Conservation (phyloP, 805 yeast genomes). For the Kregervanrija delftensis region DNA sequence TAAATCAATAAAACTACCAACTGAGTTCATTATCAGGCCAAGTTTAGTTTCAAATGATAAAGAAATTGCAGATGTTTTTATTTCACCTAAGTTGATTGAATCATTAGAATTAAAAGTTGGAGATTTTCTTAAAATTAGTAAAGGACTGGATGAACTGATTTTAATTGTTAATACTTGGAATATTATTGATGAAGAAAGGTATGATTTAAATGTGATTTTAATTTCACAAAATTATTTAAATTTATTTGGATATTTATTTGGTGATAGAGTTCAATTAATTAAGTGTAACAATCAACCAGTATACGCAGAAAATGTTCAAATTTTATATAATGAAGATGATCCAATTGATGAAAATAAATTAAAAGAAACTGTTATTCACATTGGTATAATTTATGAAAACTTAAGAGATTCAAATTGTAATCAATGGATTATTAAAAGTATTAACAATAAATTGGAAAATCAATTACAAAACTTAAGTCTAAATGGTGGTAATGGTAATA, state of each 20-base stretch:
- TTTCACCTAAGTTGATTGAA: conserved; percentile 19
- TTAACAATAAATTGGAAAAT: conserved; percentile 17
- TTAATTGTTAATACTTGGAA: conserved; percentile 16
- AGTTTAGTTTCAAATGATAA: conserved; percentile 2
- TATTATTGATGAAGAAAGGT: conserved; percentile 18
- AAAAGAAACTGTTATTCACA: conserved; percentile 40
- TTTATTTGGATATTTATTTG: conserved; percentile 20
- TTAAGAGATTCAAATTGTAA: conserved; percentile 25
- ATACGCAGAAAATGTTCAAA: conserved; percentile 19
- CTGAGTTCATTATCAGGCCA: conserved; percentile 27
- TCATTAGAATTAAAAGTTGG: conserved; percentile 19
- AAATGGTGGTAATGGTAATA: conserved; percentile 1
- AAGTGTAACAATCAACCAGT: conserved; percentile 45
- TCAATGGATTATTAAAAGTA: conserved; percentile 8
- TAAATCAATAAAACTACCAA: conserved; percentile 17
- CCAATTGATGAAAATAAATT: conserved; percentile 23
- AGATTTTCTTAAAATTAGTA: conserved; percentile 19
- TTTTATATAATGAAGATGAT: conserved; percentile 3
- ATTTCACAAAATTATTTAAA: conserved; percentile 16
- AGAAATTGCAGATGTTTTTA: conserved; percentile 14
- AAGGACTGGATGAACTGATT: conserved; percentile 17
- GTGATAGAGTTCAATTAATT: conserved; percentile 33
- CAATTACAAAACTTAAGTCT: conserved; percentile 21
- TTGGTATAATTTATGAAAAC: conserved; percentile 52
- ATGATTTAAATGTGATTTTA: conserved; percentile 20